phyloP scores from a whole-genome alignment of 73 alveolate species.

The Urostyla sp. region DNA sequence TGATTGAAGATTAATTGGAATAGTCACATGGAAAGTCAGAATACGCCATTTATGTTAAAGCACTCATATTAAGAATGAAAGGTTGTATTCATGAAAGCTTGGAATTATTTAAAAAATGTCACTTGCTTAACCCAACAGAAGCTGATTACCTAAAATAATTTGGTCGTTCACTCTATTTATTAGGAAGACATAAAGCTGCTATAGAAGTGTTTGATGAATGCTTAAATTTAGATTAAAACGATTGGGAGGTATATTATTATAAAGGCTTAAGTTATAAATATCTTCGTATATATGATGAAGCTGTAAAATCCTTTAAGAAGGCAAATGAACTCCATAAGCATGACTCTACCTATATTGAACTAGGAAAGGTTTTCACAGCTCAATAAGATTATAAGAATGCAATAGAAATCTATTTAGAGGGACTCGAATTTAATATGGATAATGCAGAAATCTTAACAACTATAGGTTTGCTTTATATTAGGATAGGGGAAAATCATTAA shows the following conservation, averaged over 20 bases:
- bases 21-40: slow-evolving; percentile 80
- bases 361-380: slow-evolving; percentile 83
- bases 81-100: slow-evolving; percentile 89
- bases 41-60: slow-evolving; percentile 87
- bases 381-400: slow-evolving; percentile 89
- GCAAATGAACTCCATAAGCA: slow-evolving; percentile 87
- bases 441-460: slow-evolving; percentile 94
- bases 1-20: slow-evolving; percentile 71
- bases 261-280: slow-evolving; percentile 86
- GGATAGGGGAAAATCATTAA: slow-evolving; percentile 79
- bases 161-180: slow-evolving; percentile 92
- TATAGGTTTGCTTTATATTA: slow-evolving; percentile 90
- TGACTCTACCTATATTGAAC: slow-evolving; percentile 88
- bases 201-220: slow-evolving; percentile 95
- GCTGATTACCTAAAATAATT: slow-evolving; percentile 90
- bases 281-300: slow-evolving; percentile 81
- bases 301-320: slow-evolving; percentile 72
- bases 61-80: slow-evolving; percentile 81
- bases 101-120: slow-evolving; percentile 88
- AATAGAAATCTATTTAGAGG: slow-evolving; percentile 92
- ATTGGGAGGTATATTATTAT: slow-evolving; percentile 96
- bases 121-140: slow-evolving; percentile 80
- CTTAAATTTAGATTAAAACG: slow-evolving; percentile 84
- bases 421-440: slow-evolving; percentile 90
- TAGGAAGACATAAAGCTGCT: slow-evolving; percentile 93